Conservation (phyloP, 257 asterid species). For the Solanum gandarillasii region DNA sequence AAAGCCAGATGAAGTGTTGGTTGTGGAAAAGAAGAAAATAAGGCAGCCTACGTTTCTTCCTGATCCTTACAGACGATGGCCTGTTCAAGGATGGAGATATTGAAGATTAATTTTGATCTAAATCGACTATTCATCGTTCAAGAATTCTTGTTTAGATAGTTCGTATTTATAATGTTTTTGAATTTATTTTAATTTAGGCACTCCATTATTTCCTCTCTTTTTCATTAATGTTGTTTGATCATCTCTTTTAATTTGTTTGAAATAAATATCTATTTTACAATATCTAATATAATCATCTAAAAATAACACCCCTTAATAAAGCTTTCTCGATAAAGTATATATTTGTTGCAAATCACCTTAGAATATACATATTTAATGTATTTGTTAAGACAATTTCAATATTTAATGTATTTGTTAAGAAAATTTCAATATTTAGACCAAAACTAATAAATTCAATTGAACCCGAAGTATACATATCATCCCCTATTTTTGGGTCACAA, state of each 20-base stretch:
- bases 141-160: background rate
- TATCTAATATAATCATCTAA: background rate
- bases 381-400: too few species aligned
- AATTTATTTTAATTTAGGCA: background rate
- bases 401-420: too few species aligned
- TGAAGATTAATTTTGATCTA: background rate
- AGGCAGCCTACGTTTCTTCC: slow-evolving; percentile 14
- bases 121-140: background rate
- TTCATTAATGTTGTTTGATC: background rate
- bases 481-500: too few species aligned
- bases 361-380: background rate
- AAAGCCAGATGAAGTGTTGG: background rate
- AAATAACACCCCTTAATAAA: too few species aligned
- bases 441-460: too few species aligned
- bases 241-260: background rate
- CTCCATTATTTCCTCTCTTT: background rate
- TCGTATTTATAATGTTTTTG: background rate
- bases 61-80: slow-evolving; percentile 31
- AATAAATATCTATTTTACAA: background rate
- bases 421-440: background rate
- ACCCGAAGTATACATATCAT: background rate
- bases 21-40: background rate
- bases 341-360: background rate
- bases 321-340: too few species aligned
- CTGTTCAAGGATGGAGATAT: slow-evolving; percentile 26